A percentile compares a stretch with the other conserved stretches of the same genome.
phyloP scores from a whole-genome alignment of 805 yeast species.

The Cephaloascus albidus region DNA sequence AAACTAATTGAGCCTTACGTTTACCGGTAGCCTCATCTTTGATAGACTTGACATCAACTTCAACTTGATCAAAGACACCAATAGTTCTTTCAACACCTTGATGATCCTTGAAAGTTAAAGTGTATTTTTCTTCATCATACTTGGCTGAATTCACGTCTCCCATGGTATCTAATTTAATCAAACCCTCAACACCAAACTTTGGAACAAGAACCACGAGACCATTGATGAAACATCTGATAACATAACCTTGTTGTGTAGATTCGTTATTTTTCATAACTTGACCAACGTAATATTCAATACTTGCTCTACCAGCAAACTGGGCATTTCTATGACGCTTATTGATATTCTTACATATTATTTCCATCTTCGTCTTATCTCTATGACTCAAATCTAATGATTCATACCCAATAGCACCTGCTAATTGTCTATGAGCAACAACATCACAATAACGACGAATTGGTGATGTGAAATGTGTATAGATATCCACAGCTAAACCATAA shows the following conservation, averaged over 20 bases:
- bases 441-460: conserved; percentile 98
- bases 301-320: conserved; percentile 97
- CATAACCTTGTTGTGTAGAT: conserved; percentile 77
- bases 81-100: conserved; percentile 38
- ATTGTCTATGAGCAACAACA: conserved; percentile 92
- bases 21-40: conserved; percentile 86
- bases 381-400: conserved; percentile 76
- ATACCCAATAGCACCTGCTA: conserved; percentile 97
- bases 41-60: conserved; percentile 73
- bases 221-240: conserved; percentile 85
- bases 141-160: conserved; percentile 54
- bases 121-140: conserved; percentile 73
- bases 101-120: conserved; percentile 46
- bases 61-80: conserved; percentile 76
- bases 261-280: conserved; percentile 89
- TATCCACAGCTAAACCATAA: conserved; percentile 95
- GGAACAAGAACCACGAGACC: conserved; percentile 95
- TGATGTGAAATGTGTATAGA: conserved; percentile 96
- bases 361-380: conserved; percentile 87
- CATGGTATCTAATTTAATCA: conserved; percentile 72
- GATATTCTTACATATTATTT: conserved; percentile 76
- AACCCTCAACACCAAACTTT: conserved; percentile 90
- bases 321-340: conserved; percentile 95
- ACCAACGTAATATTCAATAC: conserved; percentile 96
- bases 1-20: conserved; percentile 74